These are phyloP conservation scores for Cornus controversa DNA, from an alignment of 148 eudicot species.

Conservation along the genomic window DNA sequence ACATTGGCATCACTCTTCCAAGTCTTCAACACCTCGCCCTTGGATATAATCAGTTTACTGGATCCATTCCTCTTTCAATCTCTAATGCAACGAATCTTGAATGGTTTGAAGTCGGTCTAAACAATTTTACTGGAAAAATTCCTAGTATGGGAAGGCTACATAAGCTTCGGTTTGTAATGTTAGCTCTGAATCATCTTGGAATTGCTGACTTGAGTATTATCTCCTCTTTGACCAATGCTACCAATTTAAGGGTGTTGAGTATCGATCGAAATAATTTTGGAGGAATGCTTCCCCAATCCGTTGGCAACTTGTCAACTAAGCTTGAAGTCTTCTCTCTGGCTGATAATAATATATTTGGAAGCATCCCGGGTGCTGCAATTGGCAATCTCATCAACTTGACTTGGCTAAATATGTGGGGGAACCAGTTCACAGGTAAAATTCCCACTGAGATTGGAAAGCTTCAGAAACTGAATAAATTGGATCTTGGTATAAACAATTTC, in stretches of 20 bases:
- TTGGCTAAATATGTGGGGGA: background rate
- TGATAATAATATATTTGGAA: slow-evolving; percentile 24
- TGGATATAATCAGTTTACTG: slow-evolving; percentile 16
- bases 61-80: slow-evolving; percentile 20
- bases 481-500: slow-evolving; percentile 18
- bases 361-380: slow-evolving; percentile 23
- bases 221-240: slow-evolving; percentile 32
- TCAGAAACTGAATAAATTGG: slow-evolving; percentile 3
- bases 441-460: slow-evolving; percentile 29
- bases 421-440: slow-evolving; percentile 28
- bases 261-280: slow-evolving; percentile 19
- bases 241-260: slow-evolving; percentile 13
- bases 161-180: background rate
- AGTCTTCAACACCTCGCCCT: slow-evolving; percentile 20
- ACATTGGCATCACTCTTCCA: slow-evolving; percentile 18
- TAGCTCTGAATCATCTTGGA: slow-evolving; percentile 28
- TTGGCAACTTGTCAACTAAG: slow-evolving; percentile 32
- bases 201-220: slow-evolving; percentile 29
- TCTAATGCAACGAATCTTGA: slow-evolving; percentile 23
- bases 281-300: slow-evolving; percentile 32
- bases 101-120: background rate
- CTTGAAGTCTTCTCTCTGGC: slow-evolving; percentile 3
- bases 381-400: slow-evolving; percentile 21
- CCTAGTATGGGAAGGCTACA: slow-evolving; percentile 12
- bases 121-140: slow-evolving; percentile 13